Base-by-base conservation (phyloP, 140 eudicot genomes). In the Ambrosia hybrid region DNA sequence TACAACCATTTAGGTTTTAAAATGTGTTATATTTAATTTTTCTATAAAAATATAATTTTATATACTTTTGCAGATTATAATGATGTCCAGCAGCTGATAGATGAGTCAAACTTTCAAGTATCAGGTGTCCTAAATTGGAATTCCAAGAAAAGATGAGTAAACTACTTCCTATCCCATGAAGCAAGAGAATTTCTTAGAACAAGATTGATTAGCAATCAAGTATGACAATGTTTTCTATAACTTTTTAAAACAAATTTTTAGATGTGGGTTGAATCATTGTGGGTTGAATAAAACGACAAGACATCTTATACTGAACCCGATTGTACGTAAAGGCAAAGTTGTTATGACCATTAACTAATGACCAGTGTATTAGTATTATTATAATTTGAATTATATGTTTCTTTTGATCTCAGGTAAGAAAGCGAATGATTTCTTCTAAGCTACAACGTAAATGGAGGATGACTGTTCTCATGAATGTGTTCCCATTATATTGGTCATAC, bases 21-120 rank as follows among this genome's bases (percentile, higher is more conserved):
- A 30, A 30, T 30, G 34, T 30, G 34, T 30, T 30, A 30, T 30
- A 30, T 2, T 30, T 30, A 30, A 30, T 30, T 30, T 30, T 30
- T 0, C 34, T 30, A 30, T 30, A 30, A 30, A 30, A 30, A 30
- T 30, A 30, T 30, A 30, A 30, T 30, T 30, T 30, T 30, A 30
- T 30, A 30, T 30, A 30, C 34, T 41, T 41, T 41, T 41, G 48
- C 48, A 41, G 48, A 41, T 1, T 6, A 41, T 41, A 41, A 9
- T 9, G 10, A 41, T 41, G 89, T 82, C 98, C 96, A 62, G 72
- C 78, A 64, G 98, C 98, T 64, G 98, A 93, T 82, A 83, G 98
- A 71, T 78, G 97, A 60, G 97, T 93, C 41, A 93, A 93, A 76
- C 96, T 90, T 59, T 93, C 98, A 70, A 93, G 97, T 81, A 90